Percentiles rank a stretch among this genome's conserved stretches.
These are phyloP conservation scores for Emydomyces testavorans DNA, from an alignment of 2,329 filamentous ascomycete species.

Conservation along the genomic window DNA sequence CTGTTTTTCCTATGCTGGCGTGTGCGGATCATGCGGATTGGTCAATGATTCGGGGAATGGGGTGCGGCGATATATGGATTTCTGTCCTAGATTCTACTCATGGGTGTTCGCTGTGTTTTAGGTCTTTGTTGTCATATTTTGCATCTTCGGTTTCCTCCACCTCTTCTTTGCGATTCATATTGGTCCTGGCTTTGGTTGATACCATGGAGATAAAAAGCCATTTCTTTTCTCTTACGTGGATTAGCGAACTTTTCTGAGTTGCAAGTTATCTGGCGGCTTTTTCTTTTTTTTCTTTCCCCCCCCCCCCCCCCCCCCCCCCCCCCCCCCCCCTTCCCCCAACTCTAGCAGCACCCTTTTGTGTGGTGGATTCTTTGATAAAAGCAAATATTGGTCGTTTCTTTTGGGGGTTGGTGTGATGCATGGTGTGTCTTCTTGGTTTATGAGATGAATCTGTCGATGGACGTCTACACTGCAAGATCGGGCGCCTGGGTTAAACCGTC, in stretches of 20 bases:
- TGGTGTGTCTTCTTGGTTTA: not conserved
- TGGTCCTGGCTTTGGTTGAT: conserved; percentile 4
- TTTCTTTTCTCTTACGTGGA: not conserved
- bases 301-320: too few relatives aligned
- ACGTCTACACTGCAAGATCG: too few relatives aligned
- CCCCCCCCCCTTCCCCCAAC: too few relatives aligned
- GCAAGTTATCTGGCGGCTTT: conserved; percentile 2
- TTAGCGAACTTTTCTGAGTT: not conserved
- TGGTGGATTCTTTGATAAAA: not conserved
- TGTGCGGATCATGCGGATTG: not conserved
- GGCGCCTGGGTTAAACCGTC: too few relatives aligned
- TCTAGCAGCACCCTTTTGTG: not conserved
- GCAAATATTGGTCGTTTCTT: not conserved
- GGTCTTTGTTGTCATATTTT: not conserved
- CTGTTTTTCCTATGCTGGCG: not conserved
- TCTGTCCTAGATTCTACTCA: not conserved
- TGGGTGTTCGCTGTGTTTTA: too few relatives aligned
- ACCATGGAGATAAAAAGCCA: not conserved
- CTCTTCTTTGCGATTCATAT: not conserved
- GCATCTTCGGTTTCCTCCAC: not conserved
- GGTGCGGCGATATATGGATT: not conserved
- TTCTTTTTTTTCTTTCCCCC: not conserved
- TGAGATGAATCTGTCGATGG: too few relatives aligned
- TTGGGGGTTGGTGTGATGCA: not conserved
- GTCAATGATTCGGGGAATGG: not conserved